Base-by-base conservation (phyloP, 495 filamentous ascomycete genomes). In the Aspergillus taichungensis region DNA sequence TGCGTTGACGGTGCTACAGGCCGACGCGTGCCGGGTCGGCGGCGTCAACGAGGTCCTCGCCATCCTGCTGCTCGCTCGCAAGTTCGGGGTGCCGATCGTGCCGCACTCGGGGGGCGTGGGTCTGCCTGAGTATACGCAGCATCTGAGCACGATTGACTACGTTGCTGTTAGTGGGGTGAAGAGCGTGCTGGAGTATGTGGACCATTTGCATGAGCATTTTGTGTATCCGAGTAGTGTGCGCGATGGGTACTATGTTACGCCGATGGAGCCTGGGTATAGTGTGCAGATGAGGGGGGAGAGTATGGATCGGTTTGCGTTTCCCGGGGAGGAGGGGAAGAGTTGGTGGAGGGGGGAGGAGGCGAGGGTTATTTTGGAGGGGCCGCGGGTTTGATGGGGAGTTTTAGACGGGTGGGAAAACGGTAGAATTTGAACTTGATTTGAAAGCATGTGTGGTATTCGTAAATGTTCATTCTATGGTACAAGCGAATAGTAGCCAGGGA, bases 191-290 rank as follows among this genome's bases (percentile, higher is more conserved):
- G 90, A 96, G 70, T 95, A 88, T 67, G 87, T 96, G 8, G 90
- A 95, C 52, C 86, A 94, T 60, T 63, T 96, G 59, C 90, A 96
- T 57, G 90, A 95, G 73, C 89, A 95, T 64, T 96, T 95, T 57
- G 67, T 86, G 57, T 72, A 95, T 59, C 90, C 90, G 5, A 71
- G 78, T 6, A 78, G 80, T 18, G 85, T 95, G 34, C 79, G 81
- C 60, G 82, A 90, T 56, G 90, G 90, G 3, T 94, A 87, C 62
- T 92, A 92, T 66, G 83, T 80, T 47, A 95, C 90, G 1, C 90
- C 90, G 0, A 81, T 64, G 54, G 79, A 85, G 57, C 76, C 88
- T 0, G 89, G 89, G 0, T 94, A 95, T 63, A 87, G 82, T 55
- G 88, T 92, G 0, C 86, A 95, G 78, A 95, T 95, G 89, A 88